Conservation (phyloP, 2,329 filamentous ascomycete genomes). For the Colletotrichum tofieldiae region DNA sequence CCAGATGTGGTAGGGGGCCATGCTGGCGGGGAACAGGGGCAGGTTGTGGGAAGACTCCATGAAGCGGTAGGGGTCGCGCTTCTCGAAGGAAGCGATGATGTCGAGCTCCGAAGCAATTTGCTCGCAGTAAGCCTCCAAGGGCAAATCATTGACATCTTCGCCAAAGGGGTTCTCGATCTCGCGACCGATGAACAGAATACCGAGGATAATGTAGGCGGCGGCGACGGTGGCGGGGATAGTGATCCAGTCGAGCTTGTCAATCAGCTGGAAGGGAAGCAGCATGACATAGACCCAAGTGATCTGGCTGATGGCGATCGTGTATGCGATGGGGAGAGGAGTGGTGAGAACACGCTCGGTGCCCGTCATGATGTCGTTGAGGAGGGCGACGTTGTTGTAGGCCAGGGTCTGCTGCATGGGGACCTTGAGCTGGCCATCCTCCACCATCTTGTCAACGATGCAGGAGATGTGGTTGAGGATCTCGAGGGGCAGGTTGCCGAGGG, state of each 20-base stretch:
- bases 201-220: slow-evolving; percentile 87
- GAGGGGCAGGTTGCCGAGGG: slow-evolving; percentile 86
- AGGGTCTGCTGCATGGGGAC: slow-evolving; percentile 73
- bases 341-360: slow-evolving; percentile 85
- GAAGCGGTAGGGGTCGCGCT: slow-evolving; percentile 51
- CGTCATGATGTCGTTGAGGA: slow-evolving; percentile 80
- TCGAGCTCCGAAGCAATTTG: slow-evolving; percentile 83
- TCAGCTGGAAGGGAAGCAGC: slow-evolving; percentile 86
- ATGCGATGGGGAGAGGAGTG: slow-evolving; percentile 86
- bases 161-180: slow-evolving; percentile 92
- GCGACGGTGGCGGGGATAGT: slow-evolving; percentile 83
- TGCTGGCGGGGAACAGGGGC: slow-evolving; percentile 70
- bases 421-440: slow-evolving; percentile 69
- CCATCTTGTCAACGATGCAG: slow-evolving; percentile 75
- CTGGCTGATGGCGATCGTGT: slow-evolving; percentile 87
- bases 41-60: slow-evolving; percentile 60
- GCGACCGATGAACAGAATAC: slow-evolving; percentile 80
- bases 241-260: slow-evolving; percentile 75
- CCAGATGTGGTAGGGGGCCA: slow-evolving; percentile 56
- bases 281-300: slow-evolving; percentile 90
- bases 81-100: slow-evolving; percentile 68
- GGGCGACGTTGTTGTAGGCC: slow-evolving; percentile 72
- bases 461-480: slow-evolving; percentile 84
- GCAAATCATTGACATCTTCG: slow-evolving; percentile 86
- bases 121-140: slow-evolving; percentile 82